These are phyloP conservation scores for Hanseniaspora guilliermondii DNA, from an alignment of 805 yeast species.

Conservation along the genomic window DNA sequence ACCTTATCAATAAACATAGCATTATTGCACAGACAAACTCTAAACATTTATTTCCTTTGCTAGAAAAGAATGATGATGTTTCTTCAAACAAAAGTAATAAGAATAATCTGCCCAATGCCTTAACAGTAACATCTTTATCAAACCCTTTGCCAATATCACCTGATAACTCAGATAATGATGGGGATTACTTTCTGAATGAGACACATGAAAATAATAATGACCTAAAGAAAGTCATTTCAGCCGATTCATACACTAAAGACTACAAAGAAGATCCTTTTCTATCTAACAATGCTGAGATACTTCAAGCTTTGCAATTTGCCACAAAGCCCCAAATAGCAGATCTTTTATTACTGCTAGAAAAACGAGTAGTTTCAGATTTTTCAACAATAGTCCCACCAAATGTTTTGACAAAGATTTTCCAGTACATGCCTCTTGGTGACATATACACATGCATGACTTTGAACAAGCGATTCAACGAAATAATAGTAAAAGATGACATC, in stretches of 20 bases:
- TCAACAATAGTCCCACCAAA: constrained; percentile 63
- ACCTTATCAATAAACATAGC: background rate
- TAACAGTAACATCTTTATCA: background rate
- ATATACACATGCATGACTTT: constrained; percentile 52
- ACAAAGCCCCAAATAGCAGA: constrained; percentile 47
- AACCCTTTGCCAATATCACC: constrained; percentile 22
- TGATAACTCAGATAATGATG: background rate
- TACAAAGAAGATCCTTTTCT: background rate
- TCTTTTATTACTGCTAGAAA: constrained; percentile 39
- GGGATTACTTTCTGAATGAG: constrained; percentile 16
- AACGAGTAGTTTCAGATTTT: constrained; percentile 60
- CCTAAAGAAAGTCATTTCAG: background rate
- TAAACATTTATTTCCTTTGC: background rate
- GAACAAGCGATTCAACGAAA: constrained; percentile 53
- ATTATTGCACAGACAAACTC: constrained; percentile 4
- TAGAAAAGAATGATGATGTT: background rate
- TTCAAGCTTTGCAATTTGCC: constrained; percentile 17
- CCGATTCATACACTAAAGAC: background rate
- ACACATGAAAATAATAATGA: constrained; percentile 24
- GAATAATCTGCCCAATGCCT: background rate
- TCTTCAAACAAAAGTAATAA: background rate
- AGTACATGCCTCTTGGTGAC: constrained; percentile 49
- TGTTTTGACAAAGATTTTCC: constrained; percentile 51
- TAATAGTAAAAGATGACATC: constrained; percentile 46
- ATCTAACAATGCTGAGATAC: background rate